Conservation (phyloP, 441 rosid genomes). For the Jatropha podagrica region DNA sequence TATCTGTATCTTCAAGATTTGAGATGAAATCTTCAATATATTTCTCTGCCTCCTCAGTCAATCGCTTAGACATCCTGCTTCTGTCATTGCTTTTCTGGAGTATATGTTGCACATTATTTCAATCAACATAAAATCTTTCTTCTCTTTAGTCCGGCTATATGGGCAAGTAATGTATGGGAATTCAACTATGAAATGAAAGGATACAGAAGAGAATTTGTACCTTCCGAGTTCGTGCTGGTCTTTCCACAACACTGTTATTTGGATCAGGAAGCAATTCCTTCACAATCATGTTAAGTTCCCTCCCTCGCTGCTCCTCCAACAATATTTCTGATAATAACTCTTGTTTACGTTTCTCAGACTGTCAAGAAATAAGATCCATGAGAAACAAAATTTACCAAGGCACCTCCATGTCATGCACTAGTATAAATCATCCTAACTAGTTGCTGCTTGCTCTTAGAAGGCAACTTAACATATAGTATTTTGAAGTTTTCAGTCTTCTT, state of each 20-base stretch:
- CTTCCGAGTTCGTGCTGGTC: constrained; percentile 48
- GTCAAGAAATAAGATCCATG: constrained; percentile 21
- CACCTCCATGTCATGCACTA: neutral
- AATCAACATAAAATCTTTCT: neutral
- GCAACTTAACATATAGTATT: neutral
- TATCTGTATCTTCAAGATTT: constrained; percentile 90
- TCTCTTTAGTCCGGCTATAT: neutral
- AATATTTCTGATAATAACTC: constrained; percentile 64
- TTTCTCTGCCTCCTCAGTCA: constrained; percentile 94
- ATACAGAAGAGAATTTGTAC: constrained; percentile 33
- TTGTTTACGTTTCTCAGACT: constrained; percentile 85
- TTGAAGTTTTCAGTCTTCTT: neutral
- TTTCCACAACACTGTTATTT: constrained; percentile 40
- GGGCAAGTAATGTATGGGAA: neutral
- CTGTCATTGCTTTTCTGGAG: constrained; percentile 76
- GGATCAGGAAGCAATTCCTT: constrained; percentile 60
- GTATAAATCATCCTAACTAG: neutral
- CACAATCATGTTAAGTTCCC: constrained; percentile 59
- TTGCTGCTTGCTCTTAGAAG: neutral
- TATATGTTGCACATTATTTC: neutral
- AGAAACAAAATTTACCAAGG: constrained; percentile 5
- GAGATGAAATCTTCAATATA: constrained; percentile 86
- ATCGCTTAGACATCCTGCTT: constrained; percentile 63
- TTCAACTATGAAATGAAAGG: neutral
- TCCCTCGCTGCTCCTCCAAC: constrained; percentile 68